Evolutionary conservation across 2,329 filamentous ascomycete genomes (phyloP).

Genomic region (Hypocreales sp.): DNA sequence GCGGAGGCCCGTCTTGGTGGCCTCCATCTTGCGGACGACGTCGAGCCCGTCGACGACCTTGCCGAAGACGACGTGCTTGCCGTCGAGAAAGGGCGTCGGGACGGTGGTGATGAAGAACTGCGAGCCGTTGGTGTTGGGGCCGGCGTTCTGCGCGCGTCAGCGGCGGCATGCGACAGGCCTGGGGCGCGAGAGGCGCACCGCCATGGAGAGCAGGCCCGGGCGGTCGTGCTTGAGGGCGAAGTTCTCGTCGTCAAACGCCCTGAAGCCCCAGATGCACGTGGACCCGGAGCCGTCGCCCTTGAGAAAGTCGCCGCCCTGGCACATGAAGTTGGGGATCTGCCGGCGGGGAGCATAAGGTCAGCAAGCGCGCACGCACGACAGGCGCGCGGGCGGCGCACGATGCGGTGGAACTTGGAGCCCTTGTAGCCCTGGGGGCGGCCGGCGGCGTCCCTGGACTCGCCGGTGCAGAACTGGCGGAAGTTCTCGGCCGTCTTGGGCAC

Average conservation of each 20-base stretch:
- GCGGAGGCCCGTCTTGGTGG: conserved; percentile 61
- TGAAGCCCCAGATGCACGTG: conserved; percentile 73
- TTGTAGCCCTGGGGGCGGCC: conserved; percentile 87
- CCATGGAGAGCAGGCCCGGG: conserved; percentile 81
- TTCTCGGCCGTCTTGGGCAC: conserved; percentile 88
- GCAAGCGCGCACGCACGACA: neutral
- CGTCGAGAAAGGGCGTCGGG: conserved; percentile 73
- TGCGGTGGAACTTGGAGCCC: conserved; percentile 82
- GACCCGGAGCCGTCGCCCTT: conserved; percentile 87
- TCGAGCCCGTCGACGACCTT: conserved; percentile 83
- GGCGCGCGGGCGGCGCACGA: conserved; percentile 40
- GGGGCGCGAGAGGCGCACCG: conserved; percentile 38
- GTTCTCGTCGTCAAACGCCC: conserved; percentile 81
- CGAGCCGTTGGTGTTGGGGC: conserved; percentile 81
- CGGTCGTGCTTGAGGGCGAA: conserved; percentile 66
- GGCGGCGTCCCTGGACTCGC: conserved; percentile 66
- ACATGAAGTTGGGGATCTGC: conserved; percentile 92
- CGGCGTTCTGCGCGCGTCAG: conserved; percentile 50
- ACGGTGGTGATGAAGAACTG: conserved; percentile 97
- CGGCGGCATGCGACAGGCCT: neutral
- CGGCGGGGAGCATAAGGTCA: neutral
- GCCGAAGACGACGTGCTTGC: conserved; percentile 92
- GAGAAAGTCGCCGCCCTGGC: conserved; percentile 90
- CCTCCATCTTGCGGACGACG: conserved; percentile 82
- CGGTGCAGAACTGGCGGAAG: conserved; percentile 93